phyloP scores from a whole-genome alignment of 352 stramenopile species.

The Phytopythium helicoides region DNA sequence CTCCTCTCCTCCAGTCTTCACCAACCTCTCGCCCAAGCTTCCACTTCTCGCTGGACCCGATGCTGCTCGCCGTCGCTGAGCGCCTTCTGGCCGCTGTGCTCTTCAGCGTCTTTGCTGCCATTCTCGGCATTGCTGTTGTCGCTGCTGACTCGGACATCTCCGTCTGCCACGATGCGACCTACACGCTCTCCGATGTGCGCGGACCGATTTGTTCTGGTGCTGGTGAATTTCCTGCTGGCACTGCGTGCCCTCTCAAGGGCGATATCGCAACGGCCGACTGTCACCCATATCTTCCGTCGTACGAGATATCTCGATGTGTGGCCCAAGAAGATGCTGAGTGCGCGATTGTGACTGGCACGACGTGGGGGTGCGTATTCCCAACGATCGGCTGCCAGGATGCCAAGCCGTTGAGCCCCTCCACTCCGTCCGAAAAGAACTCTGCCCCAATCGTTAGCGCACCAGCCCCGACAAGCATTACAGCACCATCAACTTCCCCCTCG shows the following conservation, averaged over 20 bases:
- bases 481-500: no score
- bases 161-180: slow-evolving; percentile 43
- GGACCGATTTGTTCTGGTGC: slow-evolving; percentile 30
- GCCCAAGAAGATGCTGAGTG: slow-evolving; percentile 42
- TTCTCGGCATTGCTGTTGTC: background rate
- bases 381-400: slow-evolving; percentile 17
- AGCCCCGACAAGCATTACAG: no score
- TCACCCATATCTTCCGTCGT: slow-evolving; percentile 40
- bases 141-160: slow-evolving; percentile 19
- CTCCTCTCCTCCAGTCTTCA: no score
- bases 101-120: no score
- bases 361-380: slow-evolving; percentile 40
- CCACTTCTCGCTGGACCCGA: no score
- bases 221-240: slow-evolving; percentile 26
- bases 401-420: no score
- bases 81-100: no score
- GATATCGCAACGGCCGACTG: slow-evolving; percentile 38
- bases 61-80: no score
- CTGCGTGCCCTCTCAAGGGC: slow-evolving; percentile 41
- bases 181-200: slow-evolving; percentile 21
- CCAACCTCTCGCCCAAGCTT: no score
- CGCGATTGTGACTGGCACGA: slow-evolving; percentile 24
- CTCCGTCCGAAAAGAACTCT: no score
- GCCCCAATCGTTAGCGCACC: no score
- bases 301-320: slow-evolving; percentile 26